Evolutionary conservation across 495 filamentous ascomycete species (phyloP), one percentile per base, ranked within the genome.

Genomic region (Penicillium paradoxum): DNA sequence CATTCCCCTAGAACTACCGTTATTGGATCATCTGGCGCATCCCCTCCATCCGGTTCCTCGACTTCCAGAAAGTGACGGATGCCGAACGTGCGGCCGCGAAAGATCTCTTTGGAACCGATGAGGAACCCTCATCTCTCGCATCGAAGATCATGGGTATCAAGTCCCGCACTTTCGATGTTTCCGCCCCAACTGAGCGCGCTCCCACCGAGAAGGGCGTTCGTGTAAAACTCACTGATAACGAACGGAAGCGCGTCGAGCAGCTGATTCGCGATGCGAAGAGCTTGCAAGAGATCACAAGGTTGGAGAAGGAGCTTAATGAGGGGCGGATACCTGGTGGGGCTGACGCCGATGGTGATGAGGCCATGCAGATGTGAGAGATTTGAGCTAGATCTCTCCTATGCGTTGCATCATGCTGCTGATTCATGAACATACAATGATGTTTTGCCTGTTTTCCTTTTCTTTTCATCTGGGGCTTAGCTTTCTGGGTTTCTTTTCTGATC

Each of bases 31-130:
- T 99, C 62, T 97, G 87, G 88, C 81, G 85, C 40, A 85, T 84
- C 59, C 90, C 91, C 4, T 78, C 76, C 18, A 82, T 99, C 21
- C 86, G 91, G 32, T 96, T 96, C 75, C 78, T 99, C 40, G 95
- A 99, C 73, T 97, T 90, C 68, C 80, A 83, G 48, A 95, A 93
- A 72, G 89, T 97, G 27, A 95, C 89, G 65, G 82, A 91, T 42
- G 83, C 75, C 2, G 95, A 99, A 75, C 85, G 91, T 15, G 66
- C 77, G 42, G 77, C 80, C 55, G 90, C 91, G 0, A 75, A 69
- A 32, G 84, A 90, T 65, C 78, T 97, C 1, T 97, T 97, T 64
- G 93, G 93, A 46, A 90, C 84, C 0, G 57, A 65, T 2, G 78
- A 85, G 36, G 81, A 85, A 56, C 93, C 91, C 3, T 88, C 90